phyloP scores from a whole-genome alignment of 371 early-diverging fungal genomes.

The Mortierella sp. region DNA sequence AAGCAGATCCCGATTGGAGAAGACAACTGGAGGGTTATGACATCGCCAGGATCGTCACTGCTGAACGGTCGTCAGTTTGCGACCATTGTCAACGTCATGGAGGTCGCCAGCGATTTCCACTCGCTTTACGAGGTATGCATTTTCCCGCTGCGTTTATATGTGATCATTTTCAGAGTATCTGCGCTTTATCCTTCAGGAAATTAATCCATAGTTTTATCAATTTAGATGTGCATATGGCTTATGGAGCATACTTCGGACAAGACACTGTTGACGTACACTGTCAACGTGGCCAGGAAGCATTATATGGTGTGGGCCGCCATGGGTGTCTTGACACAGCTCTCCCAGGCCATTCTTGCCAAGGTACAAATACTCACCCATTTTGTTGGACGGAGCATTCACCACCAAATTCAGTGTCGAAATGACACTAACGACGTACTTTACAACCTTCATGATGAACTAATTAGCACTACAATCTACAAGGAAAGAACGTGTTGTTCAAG shows the following conservation, averaged over 20 bases:
- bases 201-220: background rate
- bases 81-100: slow-evolving; percentile 70
- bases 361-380: background rate
- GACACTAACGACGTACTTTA: background rate
- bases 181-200: too few relatives aligned
- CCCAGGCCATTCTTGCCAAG: slow-evolving; percentile 55
- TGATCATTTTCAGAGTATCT: background rate
- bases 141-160: background rate
- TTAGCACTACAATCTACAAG: slow-evolving; percentile 61
- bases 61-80: slow-evolving; percentile 81
- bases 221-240: slow-evolving; percentile 71
- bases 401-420: background rate
- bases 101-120: slow-evolving; percentile 68
- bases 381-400: background rate
- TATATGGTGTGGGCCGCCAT: slow-evolving; percentile 72
- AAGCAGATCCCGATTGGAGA: slow-evolving; percentile 80
- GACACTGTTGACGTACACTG: slow-evolving; percentile 63
- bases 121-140: slow-evolving; percentile 62
- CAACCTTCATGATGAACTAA: background rate
- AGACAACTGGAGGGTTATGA: slow-evolving; percentile 88
- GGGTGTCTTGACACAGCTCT: slow-evolving; percentile 56
- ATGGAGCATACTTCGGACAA: slow-evolving; percentile 73
- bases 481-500: slow-evolving; percentile 41
- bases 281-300: slow-evolving; percentile 71
- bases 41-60: slow-evolving; percentile 82